A percentile compares a stretch with the other conserved stretches of the same genome.
Evolutionary conservation across 495 filamentous ascomycete species (phyloP).

Genomic region (Penicillium chermesinum): DNA sequence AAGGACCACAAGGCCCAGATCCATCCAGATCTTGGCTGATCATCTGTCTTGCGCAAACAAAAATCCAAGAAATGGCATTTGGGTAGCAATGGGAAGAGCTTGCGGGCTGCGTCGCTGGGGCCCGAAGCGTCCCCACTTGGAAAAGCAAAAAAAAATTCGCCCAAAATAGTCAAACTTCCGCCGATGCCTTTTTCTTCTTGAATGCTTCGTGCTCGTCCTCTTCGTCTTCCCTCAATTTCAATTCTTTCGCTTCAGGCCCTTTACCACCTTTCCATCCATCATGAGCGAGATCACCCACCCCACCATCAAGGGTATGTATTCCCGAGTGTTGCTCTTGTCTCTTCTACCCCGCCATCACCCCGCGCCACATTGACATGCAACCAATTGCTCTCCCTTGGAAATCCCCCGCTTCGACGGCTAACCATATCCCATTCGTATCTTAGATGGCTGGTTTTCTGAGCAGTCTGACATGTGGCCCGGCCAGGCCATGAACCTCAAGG

Average conservation of each 20-base stretch:
- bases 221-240: constrained; percentile 9
- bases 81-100: background rate
- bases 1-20: background rate
- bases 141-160: constrained; percentile 21
- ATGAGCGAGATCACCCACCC: constrained; percentile 57
- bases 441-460: constrained; percentile 99
- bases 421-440: background rate
- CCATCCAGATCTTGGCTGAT: background rate
- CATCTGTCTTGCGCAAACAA: background rate
- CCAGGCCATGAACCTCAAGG: constrained; percentile 97
- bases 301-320: constrained; percentile 53
- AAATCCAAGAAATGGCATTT: background rate
- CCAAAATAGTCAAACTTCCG: constrained; percentile 28
- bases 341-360: constrained; percentile 6
- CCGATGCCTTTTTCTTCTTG: constrained; percentile 22
- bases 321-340: background rate
- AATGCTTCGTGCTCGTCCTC: constrained; percentile 24
- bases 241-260: background rate
- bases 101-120: too few relatives aligned
- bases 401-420: background rate
- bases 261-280: constrained; percentile 19
- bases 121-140: constrained; percentile 15
- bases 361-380: constrained; percentile 6
- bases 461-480: constrained; percentile 98
- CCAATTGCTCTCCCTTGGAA: too few relatives aligned